Conservation (phyloP, 2,329 filamentous ascomycete species). For the Talaromyces funiculosus region DNA sequence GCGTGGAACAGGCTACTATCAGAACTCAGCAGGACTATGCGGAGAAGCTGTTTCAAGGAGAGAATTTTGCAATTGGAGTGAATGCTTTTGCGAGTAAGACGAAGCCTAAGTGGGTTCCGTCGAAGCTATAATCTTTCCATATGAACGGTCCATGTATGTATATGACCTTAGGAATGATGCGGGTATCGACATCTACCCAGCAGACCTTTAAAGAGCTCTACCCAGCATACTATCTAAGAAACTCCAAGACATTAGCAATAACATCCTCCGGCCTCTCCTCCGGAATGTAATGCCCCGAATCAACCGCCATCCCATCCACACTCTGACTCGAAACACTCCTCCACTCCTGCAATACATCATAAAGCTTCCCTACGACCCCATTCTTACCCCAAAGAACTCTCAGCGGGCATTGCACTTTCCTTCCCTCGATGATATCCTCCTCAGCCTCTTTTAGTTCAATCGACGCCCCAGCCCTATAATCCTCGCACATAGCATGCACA, state of each 20-base stretch:
- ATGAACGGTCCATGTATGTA: not conserved
- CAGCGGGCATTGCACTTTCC: constrained; percentile 44
- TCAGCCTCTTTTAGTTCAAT: constrained; percentile 50
- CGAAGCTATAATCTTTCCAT: constrained; percentile 28
- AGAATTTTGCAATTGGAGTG: constrained; percentile 71
- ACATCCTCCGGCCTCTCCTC: constrained; percentile 49
- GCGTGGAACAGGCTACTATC: constrained; percentile 58
- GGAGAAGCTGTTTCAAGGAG: constrained; percentile 55
- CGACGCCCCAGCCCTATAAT: constrained; percentile 51
- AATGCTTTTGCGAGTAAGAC: constrained; percentile 72
- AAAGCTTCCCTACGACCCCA: constrained; percentile 47
- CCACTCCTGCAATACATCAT: constrained; percentile 50
- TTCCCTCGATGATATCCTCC: constrained; percentile 40
- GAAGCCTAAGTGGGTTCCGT: constrained; percentile 56
- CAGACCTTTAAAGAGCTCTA: not conserved
- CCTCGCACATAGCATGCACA: constrained; percentile 50
- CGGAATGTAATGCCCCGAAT: constrained; percentile 47
- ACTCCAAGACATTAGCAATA: constrained; percentile 37
- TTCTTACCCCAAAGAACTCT: constrained; percentile 48
- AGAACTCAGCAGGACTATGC: constrained; percentile 56
- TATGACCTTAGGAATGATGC: not conserved
- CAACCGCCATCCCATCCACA: constrained; percentile 38
- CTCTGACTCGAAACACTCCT: constrained; percentile 36
- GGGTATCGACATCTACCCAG: no score
- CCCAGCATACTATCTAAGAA: constrained; percentile 22